phyloP scores from a whole-genome alignment of 805 yeast genomes.

The Lachancea cidri region DNA sequence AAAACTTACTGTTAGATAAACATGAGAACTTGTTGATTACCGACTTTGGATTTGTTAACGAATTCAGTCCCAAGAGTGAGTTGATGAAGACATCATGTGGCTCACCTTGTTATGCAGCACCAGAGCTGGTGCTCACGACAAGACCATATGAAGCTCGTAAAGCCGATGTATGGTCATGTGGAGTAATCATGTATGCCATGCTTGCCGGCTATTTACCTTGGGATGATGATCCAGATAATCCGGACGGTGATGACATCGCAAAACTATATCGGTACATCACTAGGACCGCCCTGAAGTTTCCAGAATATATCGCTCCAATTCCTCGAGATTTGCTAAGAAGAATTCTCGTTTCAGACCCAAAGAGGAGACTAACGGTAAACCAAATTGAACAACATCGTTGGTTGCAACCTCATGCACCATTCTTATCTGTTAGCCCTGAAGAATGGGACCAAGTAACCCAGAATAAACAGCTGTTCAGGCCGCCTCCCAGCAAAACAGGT shows the following conservation, averaged over 20 bases:
- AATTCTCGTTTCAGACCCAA: constrained; percentile 81
- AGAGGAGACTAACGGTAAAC: constrained; percentile 59
- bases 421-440: constrained; percentile 75
- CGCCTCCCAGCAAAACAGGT: constrained; percentile 15
- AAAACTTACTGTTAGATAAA: constrained; percentile 76
- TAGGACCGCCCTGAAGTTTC: constrained; percentile 86
- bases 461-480: constrained; percentile 34
- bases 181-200: constrained; percentile 94
- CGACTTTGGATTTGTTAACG: constrained; percentile 94
- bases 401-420: constrained; percentile 78
- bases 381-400: constrained; percentile 80
- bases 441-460: constrained; percentile 72
- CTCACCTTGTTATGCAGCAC: constrained; percentile 98
- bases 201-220: constrained; percentile 94
- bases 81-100: constrained; percentile 95
- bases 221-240: constrained; percentile 95
- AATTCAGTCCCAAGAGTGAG: constrained; percentile 54
- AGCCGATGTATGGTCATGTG: constrained; percentile 97
- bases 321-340: constrained; percentile 87
- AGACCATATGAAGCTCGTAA: constrained; percentile 86
- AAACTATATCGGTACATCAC: constrained; percentile 89
- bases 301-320: constrained; percentile 84
- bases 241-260: constrained; percentile 92
- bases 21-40: constrained; percentile 82
- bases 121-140: constrained; percentile 85